Conservation (phyloP, 192 early-diverging fungal species). For the Kappamyces sp. region DNA sequence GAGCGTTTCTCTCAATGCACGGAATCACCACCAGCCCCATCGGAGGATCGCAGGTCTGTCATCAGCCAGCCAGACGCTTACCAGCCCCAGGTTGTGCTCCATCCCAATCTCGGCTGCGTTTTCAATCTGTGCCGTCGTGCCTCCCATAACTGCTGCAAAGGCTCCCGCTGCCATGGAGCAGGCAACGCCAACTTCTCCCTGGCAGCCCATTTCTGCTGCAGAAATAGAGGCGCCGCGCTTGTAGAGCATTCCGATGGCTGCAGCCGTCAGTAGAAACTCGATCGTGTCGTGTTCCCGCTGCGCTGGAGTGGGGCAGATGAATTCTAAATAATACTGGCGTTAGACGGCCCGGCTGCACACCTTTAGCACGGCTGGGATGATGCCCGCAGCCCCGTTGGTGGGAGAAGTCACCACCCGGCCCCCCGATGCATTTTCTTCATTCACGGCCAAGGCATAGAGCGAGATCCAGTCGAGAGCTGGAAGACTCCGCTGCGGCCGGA, state of each 20-base stretch:
- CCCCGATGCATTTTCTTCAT: constrained; percentile 65
- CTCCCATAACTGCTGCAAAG: constrained; percentile 92
- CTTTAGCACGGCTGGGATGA: constrained; percentile 89
- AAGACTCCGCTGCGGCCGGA: constrained; percentile 48
- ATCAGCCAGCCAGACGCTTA: too few relatives aligned
- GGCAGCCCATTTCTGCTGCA: constrained; percentile 95
- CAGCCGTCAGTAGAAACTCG: constrained; percentile 87
- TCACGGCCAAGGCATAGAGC: constrained; percentile 92
- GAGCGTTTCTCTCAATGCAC: constrained; percentile 91
- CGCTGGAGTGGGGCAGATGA: constrained; percentile 66
- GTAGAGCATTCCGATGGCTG: constrained; percentile 94
- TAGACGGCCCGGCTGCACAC: neutral
- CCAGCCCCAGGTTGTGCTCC: constrained; percentile 48
- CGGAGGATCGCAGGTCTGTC: constrained; percentile 64
- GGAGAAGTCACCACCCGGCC: constrained; percentile 83
- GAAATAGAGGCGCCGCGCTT: constrained; percentile 92
- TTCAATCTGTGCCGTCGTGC: constrained; percentile 75
- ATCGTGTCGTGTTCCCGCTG: constrained; percentile 78
- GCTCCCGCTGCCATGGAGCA: constrained; percentile 95
- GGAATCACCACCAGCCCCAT: constrained; percentile 92
- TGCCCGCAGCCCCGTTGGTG: constrained; percentile 92
- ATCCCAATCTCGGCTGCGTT: constrained; percentile 97
- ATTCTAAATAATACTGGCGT: constrained; percentile 77
- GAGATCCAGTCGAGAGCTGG: constrained; percentile 88
- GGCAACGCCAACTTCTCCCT: constrained; percentile 96